Conservation (phyloP, 2,329 filamentous ascomycete genomes). For the Zelopaecilomyces penicillatus region DNA sequence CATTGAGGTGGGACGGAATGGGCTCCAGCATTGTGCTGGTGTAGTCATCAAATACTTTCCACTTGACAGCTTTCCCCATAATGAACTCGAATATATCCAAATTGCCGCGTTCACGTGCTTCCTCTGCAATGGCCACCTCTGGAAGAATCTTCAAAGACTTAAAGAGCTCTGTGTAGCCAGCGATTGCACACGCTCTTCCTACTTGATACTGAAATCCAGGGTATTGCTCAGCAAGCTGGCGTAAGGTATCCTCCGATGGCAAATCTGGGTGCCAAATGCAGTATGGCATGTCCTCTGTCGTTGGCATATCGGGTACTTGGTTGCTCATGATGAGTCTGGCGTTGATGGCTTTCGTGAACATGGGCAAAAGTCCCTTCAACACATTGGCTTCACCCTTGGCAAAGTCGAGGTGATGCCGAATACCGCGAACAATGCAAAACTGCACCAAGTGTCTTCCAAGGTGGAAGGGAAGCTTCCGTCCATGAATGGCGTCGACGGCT, state of each 20-base stretch:
- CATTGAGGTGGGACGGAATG: conserved; percentile 20
- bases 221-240: conserved; percentile 21
- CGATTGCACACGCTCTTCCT: conserved; percentile 30
- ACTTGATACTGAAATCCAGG: conserved; percentile 28
- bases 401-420: no score
- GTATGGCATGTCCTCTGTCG: conserved; percentile 21
- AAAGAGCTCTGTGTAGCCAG: conserved; percentile 26
- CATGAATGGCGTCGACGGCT: no score
- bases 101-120: conserved; percentile 23
- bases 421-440: no score
- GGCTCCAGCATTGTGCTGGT: conserved; percentile 9
- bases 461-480: no score
- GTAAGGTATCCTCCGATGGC: conserved; percentile 26
- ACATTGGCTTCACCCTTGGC: no score
- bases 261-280: conserved; percentile 32
- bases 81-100: conserved; percentile 22
- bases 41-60: conserved; percentile 29
- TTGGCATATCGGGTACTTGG: conserved; percentile 18
- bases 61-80: conserved; percentile 18
- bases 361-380: no score
- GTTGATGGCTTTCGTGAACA: conserved; percentile 10
- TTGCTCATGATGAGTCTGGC: conserved; percentile 28
- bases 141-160: conserved; percentile 27
- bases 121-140: conserved; percentile 30
- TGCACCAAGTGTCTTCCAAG: no score